phyloP scores from a whole-genome alignment of 495 filamentous ascomycete species.

The Acidiella bohemica region DNA sequence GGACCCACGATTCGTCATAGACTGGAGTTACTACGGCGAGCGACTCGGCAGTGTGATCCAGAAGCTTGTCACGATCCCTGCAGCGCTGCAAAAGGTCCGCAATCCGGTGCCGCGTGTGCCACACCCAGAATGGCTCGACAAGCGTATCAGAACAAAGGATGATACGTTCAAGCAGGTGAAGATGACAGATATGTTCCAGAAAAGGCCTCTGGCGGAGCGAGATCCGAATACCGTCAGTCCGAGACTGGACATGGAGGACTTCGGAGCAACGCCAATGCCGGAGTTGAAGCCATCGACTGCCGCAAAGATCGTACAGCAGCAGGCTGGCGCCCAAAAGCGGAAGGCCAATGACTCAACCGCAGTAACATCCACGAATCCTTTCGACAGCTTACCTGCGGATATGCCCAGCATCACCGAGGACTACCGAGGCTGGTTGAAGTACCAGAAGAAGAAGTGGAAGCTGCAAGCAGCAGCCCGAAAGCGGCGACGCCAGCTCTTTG shows the following conservation, averaged over 20 bases:
- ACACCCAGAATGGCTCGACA: conserved; percentile 93
- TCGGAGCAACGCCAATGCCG: conserved; percentile 41
- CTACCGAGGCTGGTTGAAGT: conserved; percentile 77
- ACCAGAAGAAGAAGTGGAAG: conserved; percentile 99
- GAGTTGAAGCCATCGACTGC: conserved; percentile 52
- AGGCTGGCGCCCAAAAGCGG: conserved; percentile 57
- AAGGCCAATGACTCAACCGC: conserved; percentile 52
- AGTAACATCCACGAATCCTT: conserved; percentile 56
- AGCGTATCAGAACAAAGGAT: conserved; percentile 84
- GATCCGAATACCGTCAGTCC: conserved; percentile 53
- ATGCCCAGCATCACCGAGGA: conserved; percentile 83
- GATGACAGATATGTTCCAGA: conserved; percentile 86
- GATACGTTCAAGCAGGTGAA: conserved; percentile 97
- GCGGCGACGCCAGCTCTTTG: conserved; percentile 82
- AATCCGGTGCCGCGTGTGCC: conserved; percentile 89
- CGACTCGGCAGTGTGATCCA: conserved; percentile 92
- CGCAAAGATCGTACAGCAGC: conserved; percentile 41
- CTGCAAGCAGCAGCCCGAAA: conserved; percentile 86
- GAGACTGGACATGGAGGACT: conserved; percentile 73
- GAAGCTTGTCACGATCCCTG: conserved; percentile 96
- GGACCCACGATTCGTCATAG: conserved; percentile 75
- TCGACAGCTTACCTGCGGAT: conserved; percentile 62
- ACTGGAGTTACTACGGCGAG: conserved; percentile 95
- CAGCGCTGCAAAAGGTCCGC: conserved; percentile 81
- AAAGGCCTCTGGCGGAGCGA: conserved; percentile 59